phyloP scores from a whole-genome alignment of 2,329 filamentous ascomycete genomes.

The Colletotrichum cordylinicola region DNA sequence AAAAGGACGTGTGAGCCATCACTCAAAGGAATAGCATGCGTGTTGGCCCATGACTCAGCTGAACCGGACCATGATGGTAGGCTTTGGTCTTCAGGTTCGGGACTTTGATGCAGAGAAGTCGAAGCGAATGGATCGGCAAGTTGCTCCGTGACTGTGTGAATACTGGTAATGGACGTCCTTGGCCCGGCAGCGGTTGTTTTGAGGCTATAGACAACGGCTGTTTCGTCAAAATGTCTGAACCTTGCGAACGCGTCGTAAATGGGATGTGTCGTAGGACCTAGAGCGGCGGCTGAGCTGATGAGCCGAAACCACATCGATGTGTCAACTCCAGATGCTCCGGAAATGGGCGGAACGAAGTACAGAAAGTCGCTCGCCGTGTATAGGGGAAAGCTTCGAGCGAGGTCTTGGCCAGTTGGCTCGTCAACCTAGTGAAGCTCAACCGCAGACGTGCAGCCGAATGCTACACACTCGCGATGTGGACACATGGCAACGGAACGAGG shows the following conservation, averaged over 20 bases:
- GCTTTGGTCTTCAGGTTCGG: not conserved
- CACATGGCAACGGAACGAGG: constrained; percentile 71
- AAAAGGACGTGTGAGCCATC: constrained; percentile 71
- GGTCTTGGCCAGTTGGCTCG: constrained; percentile 49
- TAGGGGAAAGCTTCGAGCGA: constrained; percentile 62
- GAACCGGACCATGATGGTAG: not conserved
- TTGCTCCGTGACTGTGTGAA: constrained; percentile 7
- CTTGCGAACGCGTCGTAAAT: constrained; percentile 5
- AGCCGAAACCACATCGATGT: constrained; percentile 63
- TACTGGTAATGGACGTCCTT: not conserved
- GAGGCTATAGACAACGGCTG: constrained; percentile 24
- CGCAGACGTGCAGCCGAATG: constrained; percentile 67
- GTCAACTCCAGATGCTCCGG: constrained; percentile 41
- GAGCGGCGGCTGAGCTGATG: constrained; percentile 62
- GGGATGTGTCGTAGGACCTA: constrained; percentile 28
- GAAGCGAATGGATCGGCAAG: not conserved
- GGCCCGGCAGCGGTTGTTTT: not conserved
- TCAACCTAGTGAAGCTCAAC: constrained; percentile 68
- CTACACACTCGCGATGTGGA: constrained; percentile 68
- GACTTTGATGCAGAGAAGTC: not conserved
- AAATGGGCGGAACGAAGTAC: constrained; percentile 63
- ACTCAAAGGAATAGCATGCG: constrained; percentile 62
- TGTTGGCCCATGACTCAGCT: not conserved
- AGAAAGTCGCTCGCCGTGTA: constrained; percentile 59
- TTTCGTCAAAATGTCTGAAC: not conserved